phyloP scores from a whole-genome alignment of 306 rosid species.

The Prinsepia uniflora region DNA sequence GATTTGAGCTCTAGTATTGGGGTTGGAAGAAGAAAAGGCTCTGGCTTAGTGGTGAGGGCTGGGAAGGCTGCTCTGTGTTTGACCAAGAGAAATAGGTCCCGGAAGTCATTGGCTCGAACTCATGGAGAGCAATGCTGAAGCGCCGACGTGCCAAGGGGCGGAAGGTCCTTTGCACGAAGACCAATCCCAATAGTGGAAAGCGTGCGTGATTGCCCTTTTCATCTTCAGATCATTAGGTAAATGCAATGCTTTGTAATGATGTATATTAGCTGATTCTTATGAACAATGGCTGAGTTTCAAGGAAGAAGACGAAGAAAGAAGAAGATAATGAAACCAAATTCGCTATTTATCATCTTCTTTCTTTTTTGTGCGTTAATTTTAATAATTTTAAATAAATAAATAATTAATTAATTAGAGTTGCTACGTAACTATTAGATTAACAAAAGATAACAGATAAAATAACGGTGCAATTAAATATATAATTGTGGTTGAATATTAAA shows the following conservation, averaged over 20 bases:
- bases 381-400: no score
- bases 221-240: slow-evolving; percentile 17
- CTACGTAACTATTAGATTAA: no score
- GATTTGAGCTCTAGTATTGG: slow-evolving; percentile 42
- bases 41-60: slow-evolving; percentile 71
- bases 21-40: slow-evolving; percentile 40
- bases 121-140: slow-evolving; percentile 72
- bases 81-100: slow-evolving; percentile 84
- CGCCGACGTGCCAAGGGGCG: slow-evolving; percentile 93
- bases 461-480: no score
- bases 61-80: slow-evolving; percentile 74
- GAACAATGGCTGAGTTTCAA: slow-evolving; percentile 17
- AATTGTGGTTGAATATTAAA: no score
- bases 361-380: no score
- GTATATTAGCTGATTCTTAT: slow-evolving; percentile 14
- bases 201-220: slow-evolving; percentile 24
- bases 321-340: no score
- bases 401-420: no score
- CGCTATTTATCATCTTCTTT: no score
- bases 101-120: slow-evolving; percentile 82
- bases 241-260: slow-evolving; percentile 9
- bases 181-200: slow-evolving; percentile 72
- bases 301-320: no score
- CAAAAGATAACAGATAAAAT: no score
- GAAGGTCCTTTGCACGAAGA: slow-evolving; percentile 80